Base-by-base conservation (phyloP, 2,329 filamentous ascomycete species). In the Verticillium albo-atrum region DNA sequence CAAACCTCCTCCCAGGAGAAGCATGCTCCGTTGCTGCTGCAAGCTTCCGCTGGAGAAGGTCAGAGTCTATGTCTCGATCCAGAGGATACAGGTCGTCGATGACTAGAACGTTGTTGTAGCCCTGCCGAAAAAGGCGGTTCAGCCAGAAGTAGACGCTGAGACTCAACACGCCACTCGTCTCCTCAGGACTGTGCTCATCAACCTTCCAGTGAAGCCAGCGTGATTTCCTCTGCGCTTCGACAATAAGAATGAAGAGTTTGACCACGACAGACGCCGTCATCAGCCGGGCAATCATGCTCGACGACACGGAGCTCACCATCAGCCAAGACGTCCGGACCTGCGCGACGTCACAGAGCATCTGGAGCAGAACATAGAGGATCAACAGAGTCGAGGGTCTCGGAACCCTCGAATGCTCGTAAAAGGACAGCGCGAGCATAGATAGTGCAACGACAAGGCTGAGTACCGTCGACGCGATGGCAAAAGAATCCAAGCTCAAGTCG, bases 271-370 rank as follows among this genome's bases (percentile, higher is more conserved):
- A 68, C 0, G 69, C 66, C 2, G 72, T 75, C 26, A 77, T 74
- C 1, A 79, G 59, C 3, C 70, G 67, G 0, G 71, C 67, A 26
- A 67, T 72, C 6, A 67, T 61, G 15, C 37, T 50, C 10, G 62
- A 60, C 3, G 57, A 30, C 6, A 59, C 54, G 6, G 53, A 64
- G 9, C 52, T 34, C 55, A 65, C 65, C 52, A 67, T 61, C 32
- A 82, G 68, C 71, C 76, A 82, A 3, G 77, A 61, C 0, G 79
- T 81, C 9, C 81, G 70, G 0, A 70, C 68, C 60, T 77, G 76
- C 0, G 72, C 72, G 3, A 73, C 65, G 37, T 83, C 81, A 26
- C 82, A 71, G 1, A 82, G 64, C 0, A 79, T 62, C 1, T 76
- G 77, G 3, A 80, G 37, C 10, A 75, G 62, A 3, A 82, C 61